Evolutionary conservation across 2,329 filamentous ascomycete genomes (phyloP).

Genomic region (Venturia oleaginea): DNA sequence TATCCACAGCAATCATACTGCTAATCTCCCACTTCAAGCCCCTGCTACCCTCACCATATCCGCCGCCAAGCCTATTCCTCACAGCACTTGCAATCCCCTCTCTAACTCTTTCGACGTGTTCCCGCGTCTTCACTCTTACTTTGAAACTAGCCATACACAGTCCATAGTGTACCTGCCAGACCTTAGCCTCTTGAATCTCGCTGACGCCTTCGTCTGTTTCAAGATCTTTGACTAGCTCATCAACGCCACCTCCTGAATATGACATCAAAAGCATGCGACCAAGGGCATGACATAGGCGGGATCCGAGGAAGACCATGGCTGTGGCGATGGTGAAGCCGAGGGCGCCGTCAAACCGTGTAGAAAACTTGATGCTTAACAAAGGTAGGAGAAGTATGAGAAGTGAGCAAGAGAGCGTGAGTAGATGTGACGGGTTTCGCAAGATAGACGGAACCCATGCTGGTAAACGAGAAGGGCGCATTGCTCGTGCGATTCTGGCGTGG

Average conservation of each 20-base stretch:
- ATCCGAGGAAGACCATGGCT: constrained; percentile 80
- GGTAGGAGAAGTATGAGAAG: constrained; percentile 71
- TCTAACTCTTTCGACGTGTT: constrained; percentile 61
- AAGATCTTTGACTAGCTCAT: constrained; percentile 75
- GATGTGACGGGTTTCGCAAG: constrained; percentile 91
- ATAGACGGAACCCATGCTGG: constrained; percentile 57
- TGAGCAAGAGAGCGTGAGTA: constrained; percentile 84
- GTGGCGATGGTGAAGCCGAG: constrained; percentile 74
- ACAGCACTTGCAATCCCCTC: constrained; percentile 70
- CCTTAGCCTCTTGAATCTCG: constrained; percentile 79
- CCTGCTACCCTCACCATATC: constrained; percentile 59
- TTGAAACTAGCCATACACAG: constrained; percentile 93
- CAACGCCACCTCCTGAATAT: constrained; percentile 54
- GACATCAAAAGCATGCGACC: constrained; percentile 96
- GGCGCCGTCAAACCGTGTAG: constrained; percentile 72
- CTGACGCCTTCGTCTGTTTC: constrained; percentile 68
- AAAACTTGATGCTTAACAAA: constrained; percentile 69
- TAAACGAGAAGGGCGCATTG: constrained; percentile 63
- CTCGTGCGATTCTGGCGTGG: constrained; percentile 82
- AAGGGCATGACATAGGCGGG: constrained; percentile 73
- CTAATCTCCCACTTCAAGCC: constrained; percentile 81
- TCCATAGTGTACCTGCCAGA: constrained; percentile 98
- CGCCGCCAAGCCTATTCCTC: constrained; percentile 76
- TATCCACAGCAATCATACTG: constrained; percentile 8
- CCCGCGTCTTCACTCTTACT: constrained; percentile 57